Evolutionary conservation across 495 filamentous ascomycete species (phyloP).

Genomic region (Aspergillus panamensis): DNA sequence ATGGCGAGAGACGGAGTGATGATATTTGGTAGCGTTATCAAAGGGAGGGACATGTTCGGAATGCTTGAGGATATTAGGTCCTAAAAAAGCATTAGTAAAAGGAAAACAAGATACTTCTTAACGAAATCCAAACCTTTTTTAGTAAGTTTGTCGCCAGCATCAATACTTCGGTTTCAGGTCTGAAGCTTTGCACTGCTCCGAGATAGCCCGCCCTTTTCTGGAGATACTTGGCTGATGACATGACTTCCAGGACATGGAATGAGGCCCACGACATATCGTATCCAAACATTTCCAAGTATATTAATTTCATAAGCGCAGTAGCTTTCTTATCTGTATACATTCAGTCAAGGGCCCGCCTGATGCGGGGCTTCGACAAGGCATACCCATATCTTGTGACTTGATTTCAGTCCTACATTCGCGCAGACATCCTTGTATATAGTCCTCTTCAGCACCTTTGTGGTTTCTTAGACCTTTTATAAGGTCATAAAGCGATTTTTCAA

Average conservation of each 20-base stretch:
- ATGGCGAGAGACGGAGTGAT: conserved; percentile 87
- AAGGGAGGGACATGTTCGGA: conserved; percentile 75
- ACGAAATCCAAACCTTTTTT: conserved; percentile 72
- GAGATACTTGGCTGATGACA: conserved; percentile 89
- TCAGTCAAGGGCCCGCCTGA: conserved; percentile 22
- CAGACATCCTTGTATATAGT: conserved; percentile 86
- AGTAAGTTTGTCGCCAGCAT: conserved; percentile 96
- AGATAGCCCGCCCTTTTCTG: conserved; percentile 96
- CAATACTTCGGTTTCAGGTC: conserved; percentile 90
- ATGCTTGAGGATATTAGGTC: conserved; percentile 74
- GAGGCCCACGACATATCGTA: conserved; percentile 99
- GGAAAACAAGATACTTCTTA: neutral
- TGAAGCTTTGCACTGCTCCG: conserved; percentile 94
- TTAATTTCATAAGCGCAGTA: conserved; percentile 87
- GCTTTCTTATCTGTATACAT: conserved; percentile 78
- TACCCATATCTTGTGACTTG: conserved; percentile 86
- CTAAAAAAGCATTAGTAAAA: conserved; percentile 38
- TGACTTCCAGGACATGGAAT: conserved; percentile 97
- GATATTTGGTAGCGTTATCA: conserved; percentile 84
- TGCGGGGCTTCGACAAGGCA: conserved; percentile 1
- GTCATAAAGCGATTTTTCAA: conserved; percentile 98
- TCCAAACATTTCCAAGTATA: conserved; percentile 98
- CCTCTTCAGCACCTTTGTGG: conserved; percentile 89
- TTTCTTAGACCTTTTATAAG: conserved; percentile 93
- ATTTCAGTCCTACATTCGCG: conserved; percentile 94